Evolutionary conservation across 2,329 filamentous ascomycete species (phyloP), one percentile per base, ranked within the genome.

Genomic region (Chalaropsis thielavioides): DNA sequence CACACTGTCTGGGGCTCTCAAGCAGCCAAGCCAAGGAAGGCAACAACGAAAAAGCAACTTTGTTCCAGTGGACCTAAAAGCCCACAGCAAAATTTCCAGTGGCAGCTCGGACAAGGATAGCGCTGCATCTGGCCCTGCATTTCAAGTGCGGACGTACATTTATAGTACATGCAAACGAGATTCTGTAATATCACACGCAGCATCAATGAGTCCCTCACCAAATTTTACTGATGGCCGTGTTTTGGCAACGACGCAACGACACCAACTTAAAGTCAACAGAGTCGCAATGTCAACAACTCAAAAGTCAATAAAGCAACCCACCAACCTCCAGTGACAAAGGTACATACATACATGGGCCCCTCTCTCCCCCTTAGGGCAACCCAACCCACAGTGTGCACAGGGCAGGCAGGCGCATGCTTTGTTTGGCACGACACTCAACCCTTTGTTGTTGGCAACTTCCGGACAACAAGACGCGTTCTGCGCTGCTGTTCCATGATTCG

Each of bases 31-130:
- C 19, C n/a, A n/a, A 60, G n/a, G 40, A 40, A 41, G n/a, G 24
- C 22, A 10, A 46, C 15, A 17, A 24, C 15, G 19, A n/a, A 17
- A 24, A 8, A 13, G 41, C 10, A 27, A 13, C 13, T 8, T 61
- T 19, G 43, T 35, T 41, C 49, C 63, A 65, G 60, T 65, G 58
- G 43, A 65, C 56, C 56, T 27, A 59, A 58, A 59, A 43, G 41
- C 22, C 63, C 62, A 64, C 51, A 61, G 24, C 43, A 65, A 41
- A 56, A 22, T 65, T 61, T 61, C 63, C 58, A 65, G 56, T 59
- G 43, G 41, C 63, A 22, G 56, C 41, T 17, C 22, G 5, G 49
- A 43, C 63, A 65, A 65, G 63, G 63, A 65, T 65, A 38, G 60
- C 49, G 56, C 63, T 61, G 63, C 56, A 65, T 43, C 31, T n/a